phyloP scores from a whole-genome alignment of 1,139 yeast genomes.

The Yamadazyma sp. region DNA sequence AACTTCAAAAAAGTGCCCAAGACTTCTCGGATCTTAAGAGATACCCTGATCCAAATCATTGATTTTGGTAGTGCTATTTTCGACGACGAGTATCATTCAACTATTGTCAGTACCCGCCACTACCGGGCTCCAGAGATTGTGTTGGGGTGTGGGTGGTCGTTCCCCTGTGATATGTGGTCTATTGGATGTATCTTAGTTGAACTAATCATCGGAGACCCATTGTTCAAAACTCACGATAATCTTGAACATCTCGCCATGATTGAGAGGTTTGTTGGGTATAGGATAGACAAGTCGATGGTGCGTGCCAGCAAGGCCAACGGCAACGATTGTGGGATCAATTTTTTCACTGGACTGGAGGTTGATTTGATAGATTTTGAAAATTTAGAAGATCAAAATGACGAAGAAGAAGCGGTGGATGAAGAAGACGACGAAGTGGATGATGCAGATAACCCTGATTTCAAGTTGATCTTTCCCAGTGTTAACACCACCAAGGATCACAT shows the following conservation, averaged over 20 bases:
- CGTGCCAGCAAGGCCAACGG: constrained; percentile 33
- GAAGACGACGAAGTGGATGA: constrained; percentile 22
- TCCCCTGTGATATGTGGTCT: constrained; percentile 95
- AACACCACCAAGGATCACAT: constrained; percentile 49
- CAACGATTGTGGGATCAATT: constrained; percentile 45
- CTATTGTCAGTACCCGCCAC: constrained; percentile 91
- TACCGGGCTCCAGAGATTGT: constrained; percentile 98
- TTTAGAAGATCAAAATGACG: constrained; percentile 19
- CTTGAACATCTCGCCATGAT: constrained; percentile 93
- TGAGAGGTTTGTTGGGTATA: constrained; percentile 66
- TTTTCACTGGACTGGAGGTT: constrained; percentile 26
- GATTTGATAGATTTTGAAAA: constrained; percentile 18
- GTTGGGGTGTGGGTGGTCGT: constrained; percentile 89
- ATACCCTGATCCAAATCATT: constrained; percentile 84
- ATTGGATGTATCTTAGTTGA: constrained; percentile 93
- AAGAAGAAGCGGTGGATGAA: constrained; percentile 24
- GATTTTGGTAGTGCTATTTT: constrained; percentile 97
- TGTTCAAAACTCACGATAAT: constrained; percentile 93
- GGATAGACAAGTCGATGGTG: constrained; percentile 40
- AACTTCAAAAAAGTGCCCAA: constrained; percentile 36
- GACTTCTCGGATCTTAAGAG: constrained; percentile 55
- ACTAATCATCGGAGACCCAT: constrained; percentile 90
- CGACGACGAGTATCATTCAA: constrained; percentile 89
- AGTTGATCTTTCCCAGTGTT: constrained; percentile 34
- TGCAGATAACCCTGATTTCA: constrained; percentile 22